phyloP scores from a whole-genome alignment of 2,329 filamentous ascomycete species.

The Phoma sp. region DNA sequence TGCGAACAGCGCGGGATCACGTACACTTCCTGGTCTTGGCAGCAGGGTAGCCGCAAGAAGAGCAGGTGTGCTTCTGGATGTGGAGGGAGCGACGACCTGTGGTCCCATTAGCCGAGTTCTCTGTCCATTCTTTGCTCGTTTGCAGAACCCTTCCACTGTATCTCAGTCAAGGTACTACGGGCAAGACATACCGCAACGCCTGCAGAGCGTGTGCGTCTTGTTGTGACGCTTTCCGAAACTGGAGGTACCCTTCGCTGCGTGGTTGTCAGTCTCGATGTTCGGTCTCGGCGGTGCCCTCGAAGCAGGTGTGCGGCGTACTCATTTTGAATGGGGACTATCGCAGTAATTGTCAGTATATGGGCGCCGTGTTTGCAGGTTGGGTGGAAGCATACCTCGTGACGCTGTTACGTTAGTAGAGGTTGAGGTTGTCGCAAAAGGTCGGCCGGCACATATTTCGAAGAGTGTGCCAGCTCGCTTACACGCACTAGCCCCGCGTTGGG shows the following conservation, averaged over 20 bases:
- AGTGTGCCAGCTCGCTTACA: neutral
- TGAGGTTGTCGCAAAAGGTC: constrained; percentile 22
- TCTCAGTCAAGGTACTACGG: constrained; percentile 22
- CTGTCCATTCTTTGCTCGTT: constrained; percentile 16
- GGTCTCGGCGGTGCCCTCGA: constrained; percentile 30
- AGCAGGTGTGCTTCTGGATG: constrained; percentile 99
- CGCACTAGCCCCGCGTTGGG: neutral
- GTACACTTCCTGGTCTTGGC: constrained; percentile 99
- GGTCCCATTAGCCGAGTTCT: constrained; percentile 38
- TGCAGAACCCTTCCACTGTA: constrained; percentile 22
- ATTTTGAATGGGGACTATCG: constrained; percentile 61
- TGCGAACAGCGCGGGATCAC: constrained; percentile 53
- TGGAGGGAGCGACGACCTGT: constrained; percentile 94
- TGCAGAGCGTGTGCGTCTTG: constrained; percentile 98
- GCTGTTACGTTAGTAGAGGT: constrained; percentile 47
- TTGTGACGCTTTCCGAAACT: constrained; percentile 86
- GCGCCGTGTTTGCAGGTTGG: neutral
- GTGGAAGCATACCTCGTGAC: constrained; percentile 42
- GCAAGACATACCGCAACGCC: constrained; percentile 87
- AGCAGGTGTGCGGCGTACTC: constrained; percentile 57
- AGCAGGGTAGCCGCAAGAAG: constrained; percentile 94
- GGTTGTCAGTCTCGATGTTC: constrained; percentile 54
- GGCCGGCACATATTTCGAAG: neutral
- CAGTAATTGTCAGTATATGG: constrained; percentile 30
- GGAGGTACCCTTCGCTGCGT: constrained; percentile 73